Evolutionary conservation across 495 filamentous ascomycete species (phyloP).

Genomic region (Aspergillus sclerotioniger): DNA sequence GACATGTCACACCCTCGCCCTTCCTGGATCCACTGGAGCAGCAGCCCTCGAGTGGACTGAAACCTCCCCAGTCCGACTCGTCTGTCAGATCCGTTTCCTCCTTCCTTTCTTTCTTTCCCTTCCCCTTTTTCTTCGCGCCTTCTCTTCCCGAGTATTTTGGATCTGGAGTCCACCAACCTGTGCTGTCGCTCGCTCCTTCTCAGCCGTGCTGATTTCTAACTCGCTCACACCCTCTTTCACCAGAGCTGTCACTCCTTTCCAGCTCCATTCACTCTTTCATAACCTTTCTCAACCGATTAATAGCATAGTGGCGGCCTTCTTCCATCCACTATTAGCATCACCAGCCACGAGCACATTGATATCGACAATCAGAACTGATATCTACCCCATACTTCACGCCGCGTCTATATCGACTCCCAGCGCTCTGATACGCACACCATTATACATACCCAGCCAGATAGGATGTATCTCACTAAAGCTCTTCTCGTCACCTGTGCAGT

Average conservation of each 20-base stretch:
- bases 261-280: conserved; percentile 40
- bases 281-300: background rate
- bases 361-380: background rate
- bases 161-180: background rate
- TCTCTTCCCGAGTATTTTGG: conserved; percentile 18
- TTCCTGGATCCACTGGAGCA: too few species aligned
- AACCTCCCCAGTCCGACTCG: background rate
- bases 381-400: too few species aligned
- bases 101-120: background rate
- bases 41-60: too few species aligned
- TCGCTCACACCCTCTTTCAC: conserved; percentile 14
- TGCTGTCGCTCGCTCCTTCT: conserved; percentile 11
- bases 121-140: conserved; percentile 12
- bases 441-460: conserved; percentile 11
- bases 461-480: conserved; percentile 40
- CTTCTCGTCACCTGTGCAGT: conserved; percentile 31
- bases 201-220: conserved; percentile 28
- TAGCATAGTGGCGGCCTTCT: background rate
- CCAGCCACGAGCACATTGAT: background rate
- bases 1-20: too few species aligned
- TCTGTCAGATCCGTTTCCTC: background rate
- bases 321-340: background rate
- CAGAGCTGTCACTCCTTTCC: conserved; percentile 43
- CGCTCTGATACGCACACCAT: background rate
- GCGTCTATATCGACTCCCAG: background rate